phyloP scores from a whole-genome alignment of 2,329 filamentous ascomycete species.

The Fusarium globosum region DNA sequence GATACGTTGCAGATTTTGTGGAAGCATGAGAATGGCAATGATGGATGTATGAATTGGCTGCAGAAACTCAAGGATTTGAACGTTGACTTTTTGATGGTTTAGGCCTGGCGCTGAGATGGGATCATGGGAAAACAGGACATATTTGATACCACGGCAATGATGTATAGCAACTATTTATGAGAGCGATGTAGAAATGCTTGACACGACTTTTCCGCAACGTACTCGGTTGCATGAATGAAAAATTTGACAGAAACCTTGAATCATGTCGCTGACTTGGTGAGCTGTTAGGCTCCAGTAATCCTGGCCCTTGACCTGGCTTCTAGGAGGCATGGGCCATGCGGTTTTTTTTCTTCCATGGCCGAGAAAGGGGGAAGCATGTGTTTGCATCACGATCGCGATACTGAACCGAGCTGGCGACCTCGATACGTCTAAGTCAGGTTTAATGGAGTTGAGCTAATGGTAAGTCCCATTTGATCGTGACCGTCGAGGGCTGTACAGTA shows the following conservation, averaged over 20 bases:
- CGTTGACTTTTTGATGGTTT: slow-evolving; percentile 51
- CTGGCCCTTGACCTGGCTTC: slow-evolving; percentile 9
- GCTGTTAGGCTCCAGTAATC: slow-evolving; percentile 3
- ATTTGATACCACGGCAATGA: slow-evolving; percentile 34
- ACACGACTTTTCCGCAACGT: background rate
- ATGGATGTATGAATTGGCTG: slow-evolving; percentile 52
- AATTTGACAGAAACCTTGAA: background rate
- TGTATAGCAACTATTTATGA: background rate
- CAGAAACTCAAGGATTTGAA: slow-evolving; percentile 55
- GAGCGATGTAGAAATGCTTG: slow-evolving; percentile 1
- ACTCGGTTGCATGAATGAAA: background rate
- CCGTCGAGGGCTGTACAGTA: background rate
- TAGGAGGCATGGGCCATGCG: slow-evolving; percentile 28
- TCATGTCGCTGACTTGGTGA: background rate
- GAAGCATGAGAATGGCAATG: slow-evolving; percentile 48
- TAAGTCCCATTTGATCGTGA: background rate
- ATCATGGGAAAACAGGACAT: slow-evolving; percentile 31
- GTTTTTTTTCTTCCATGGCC: slow-evolving; percentile 12
- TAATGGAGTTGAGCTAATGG: background rate
- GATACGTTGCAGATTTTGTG: slow-evolving; percentile 58
- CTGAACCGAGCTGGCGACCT: too few species aligned
- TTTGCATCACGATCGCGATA: background rate
- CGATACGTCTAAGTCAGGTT: background rate
- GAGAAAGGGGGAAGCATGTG: background rate
- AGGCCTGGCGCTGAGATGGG: slow-evolving; percentile 20